phyloP scores from a whole-genome alignment of 345 rosid genomes.

The Citropsis articulata region DNA sequence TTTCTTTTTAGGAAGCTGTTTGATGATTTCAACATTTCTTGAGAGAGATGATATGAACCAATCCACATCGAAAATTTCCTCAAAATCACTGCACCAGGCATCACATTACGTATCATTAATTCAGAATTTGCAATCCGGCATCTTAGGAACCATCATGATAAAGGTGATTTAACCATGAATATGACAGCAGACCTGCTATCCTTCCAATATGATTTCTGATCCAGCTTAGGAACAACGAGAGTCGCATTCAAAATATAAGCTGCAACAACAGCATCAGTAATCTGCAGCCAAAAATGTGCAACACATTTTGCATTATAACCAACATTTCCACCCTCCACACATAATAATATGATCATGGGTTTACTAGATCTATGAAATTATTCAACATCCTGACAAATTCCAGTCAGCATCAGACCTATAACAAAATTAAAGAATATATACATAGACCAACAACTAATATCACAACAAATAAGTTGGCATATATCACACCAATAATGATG shows the following conservation, averaged over 20 bases:
- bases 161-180: not conserved
- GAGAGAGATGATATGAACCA: constrained; percentile 77
- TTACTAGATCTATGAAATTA: not conserved
- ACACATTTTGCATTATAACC: not conserved
- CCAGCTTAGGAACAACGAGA: constrained; percentile 85
- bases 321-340: not conserved
- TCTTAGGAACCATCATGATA: constrained; percentile 10
- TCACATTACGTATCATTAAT: constrained; percentile 5
- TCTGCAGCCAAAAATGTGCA: constrained; percentile 38
- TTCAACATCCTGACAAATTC: not conserved
- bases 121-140: not conserved
- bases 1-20: constrained; percentile 51
- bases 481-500: not conserved
- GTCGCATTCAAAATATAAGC: constrained; percentile 93
- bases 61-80: constrained; percentile 72
- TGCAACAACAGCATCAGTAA: constrained; percentile 84
- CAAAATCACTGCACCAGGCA: constrained; percentile 70
- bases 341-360: not conserved
- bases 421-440: not conserved
- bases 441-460: not conserved
- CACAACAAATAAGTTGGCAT: too few species aligned
- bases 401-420: not conserved
- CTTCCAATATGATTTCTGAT: constrained; percentile 88
- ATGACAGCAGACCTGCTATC: constrained; percentile 58
- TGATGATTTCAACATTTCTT: constrained; percentile 63